Percentiles rank a stretch among this genome's conserved stretches.
Conservation (phyloP, 148 eudicot genomes). For the Rhododendron ferrugineum region DNA sequence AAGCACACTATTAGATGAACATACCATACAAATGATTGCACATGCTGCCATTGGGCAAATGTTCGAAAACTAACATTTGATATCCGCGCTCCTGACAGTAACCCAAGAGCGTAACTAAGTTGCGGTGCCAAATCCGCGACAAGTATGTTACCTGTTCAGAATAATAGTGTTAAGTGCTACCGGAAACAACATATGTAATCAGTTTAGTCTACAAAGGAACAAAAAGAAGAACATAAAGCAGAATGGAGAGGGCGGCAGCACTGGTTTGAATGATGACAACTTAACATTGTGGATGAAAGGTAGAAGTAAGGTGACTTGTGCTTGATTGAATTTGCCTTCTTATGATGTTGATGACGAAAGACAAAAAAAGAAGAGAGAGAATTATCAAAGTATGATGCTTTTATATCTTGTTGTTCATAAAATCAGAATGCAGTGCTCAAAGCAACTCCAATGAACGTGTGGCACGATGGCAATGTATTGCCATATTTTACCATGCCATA, state of each 20-base stretch:
- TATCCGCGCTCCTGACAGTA: conserved; percentile 40
- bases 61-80: conserved; percentile 41
- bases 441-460: neutral
- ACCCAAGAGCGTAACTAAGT: conserved; percentile 43
- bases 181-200: neutral
- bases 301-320: neutral
- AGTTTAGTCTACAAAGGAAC: neutral
- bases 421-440: neutral
- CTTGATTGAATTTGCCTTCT: neutral
- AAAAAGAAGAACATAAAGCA: neutral
- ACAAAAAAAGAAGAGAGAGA: neutral
- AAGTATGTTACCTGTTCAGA: conserved; percentile 31
- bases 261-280: neutral
- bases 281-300: neutral
- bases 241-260: neutral
- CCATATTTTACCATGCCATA: neutral
- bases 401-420: neutral
- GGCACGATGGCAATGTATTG: neutral
- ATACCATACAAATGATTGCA: conserved; percentile 45
- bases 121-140: conserved; percentile 29
- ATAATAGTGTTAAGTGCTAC: neutral
- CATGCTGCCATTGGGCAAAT: conserved; percentile 46
- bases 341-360: neutral
- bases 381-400: neutral
- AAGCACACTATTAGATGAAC: neutral